Base-by-base conservation (phyloP, 208 protist species). In the Crithidia acanthocephali region DNA sequence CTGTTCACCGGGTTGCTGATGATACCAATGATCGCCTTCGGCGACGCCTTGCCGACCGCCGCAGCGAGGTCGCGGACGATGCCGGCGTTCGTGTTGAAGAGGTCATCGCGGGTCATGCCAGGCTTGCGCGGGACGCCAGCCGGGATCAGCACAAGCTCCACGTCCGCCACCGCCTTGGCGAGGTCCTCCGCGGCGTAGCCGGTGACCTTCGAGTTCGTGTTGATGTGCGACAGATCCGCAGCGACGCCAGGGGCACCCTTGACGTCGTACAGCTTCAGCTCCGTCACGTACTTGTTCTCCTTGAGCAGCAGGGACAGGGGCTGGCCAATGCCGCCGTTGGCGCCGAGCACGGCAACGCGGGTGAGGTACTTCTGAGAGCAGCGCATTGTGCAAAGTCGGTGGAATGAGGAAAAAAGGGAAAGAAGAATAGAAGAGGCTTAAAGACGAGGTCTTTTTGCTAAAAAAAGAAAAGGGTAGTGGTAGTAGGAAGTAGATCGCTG, bases 1-100 rank as follows among this genome's bases (percentile, higher is more conserved):
- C 93, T 98, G 90, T 98, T 98, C 62, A 99, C 94, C 37, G 97
- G 97, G 88, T 99, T 98, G 65, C 88, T 91, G 73, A 98, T 95
- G 77, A 99, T 86, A 64, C 83, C 85, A 51, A 98, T 87, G 58
- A 91, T 66, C 30, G 93, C 89, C 73, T 98, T 95, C 37, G 97
- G 97, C 76, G 93, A 95, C 35, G 72, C 48, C 77, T 84, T 85
- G 53, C 86, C 95, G 58, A 89, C 87, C 13, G 86, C 86, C 27
- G 91, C 72, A 37, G 88, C 91, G 27, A 99, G 84, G 50, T 83
- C 87, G 40, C 83, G 80, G 30, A 98, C 89, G 71, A 98, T 97
- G 66, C 78, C 62, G 44, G 95, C 94, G 87, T 98, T 99, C n/a
- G 86, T 96, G 83, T 97, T 96, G 83, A 99, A 99, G 66, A 98